Percentiles rank a stretch among this genome's conserved stretches.
Evolutionary conservation across 345 rosid genomes (phyloP).

Genomic region (Bretschneidera sinensis): DNA sequence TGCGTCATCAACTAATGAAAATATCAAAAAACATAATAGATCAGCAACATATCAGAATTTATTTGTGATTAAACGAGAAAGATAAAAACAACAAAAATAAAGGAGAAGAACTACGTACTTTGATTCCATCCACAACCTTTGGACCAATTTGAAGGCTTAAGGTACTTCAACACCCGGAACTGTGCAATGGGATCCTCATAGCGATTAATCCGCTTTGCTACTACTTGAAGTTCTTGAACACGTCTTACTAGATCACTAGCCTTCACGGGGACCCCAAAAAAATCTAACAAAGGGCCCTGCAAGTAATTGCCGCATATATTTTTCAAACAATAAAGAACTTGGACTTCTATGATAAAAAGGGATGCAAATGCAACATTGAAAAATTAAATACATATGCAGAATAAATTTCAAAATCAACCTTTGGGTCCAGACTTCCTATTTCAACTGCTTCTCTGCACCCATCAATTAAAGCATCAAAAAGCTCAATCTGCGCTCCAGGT

Average conservation of each 20-base stretch:
- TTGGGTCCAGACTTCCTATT: constrained; percentile 58
- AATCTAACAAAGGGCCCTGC: constrained; percentile 92
- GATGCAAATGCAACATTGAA: background rate
- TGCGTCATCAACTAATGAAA: constrained; percentile 84
- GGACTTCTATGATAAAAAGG: background rate
- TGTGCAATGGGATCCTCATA: constrained; percentile 84
- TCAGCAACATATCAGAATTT: background rate
- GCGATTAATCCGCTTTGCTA: constrained; percentile 73
- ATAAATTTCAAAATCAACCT: constrained; percentile 40
- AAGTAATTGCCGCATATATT: constrained; percentile 14
- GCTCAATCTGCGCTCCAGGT: constrained; percentile 79
- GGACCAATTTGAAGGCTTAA: constrained; percentile 98
- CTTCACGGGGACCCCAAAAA: constrained; percentile 96
- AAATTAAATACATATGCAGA: background rate
- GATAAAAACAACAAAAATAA: background rate
- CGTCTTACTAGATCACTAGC: constrained; percentile 79
- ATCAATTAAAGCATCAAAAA: constrained; percentile 77
- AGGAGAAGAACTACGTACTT: constrained; percentile 43
- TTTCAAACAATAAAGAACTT: background rate
- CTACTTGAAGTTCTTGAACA: constrained; percentile 81
- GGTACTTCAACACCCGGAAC: constrained; percentile 75
- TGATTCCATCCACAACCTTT: constrained; percentile 99
- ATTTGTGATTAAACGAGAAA: background rate
- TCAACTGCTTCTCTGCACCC: constrained; percentile 85
- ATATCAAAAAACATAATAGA: constrained; percentile 10